Base-by-base conservation (phyloP, 2,329 filamentous ascomycete species). In the Verticillium tricorpus region DNA sequence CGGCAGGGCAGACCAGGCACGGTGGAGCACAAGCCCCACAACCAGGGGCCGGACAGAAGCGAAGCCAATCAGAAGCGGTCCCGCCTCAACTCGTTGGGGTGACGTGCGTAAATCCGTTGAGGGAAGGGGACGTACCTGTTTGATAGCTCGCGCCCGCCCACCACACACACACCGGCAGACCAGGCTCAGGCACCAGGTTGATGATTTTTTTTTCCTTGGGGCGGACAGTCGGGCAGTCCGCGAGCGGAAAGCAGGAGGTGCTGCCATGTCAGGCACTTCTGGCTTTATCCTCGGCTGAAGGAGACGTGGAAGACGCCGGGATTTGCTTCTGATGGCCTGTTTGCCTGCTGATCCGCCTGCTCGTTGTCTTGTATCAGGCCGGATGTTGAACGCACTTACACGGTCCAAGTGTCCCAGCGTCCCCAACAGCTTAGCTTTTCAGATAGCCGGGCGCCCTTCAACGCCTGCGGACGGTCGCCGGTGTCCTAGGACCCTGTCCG, bases 51-150 rank as follows among this genome's bases (percentile, higher is more conserved):
- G n/a, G 45, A 11, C 3, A 25, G 45, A 34, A n/a, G 37, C 40
- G 9, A 37, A 15, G 28, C 58, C 45, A 59, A 59, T 59, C 39
- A 59, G 11, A 35, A 19, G 11, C n/a, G 8, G 28, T 37, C n/a
- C 58, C 40, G 45, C 32, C 58, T 52, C 58, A 55, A 59, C 45
- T 59, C 58, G 58, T 59, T 59, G 58, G 58, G 58, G 58, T 59
- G 45, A 54, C 58, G 50, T 45, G 58, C 39, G 58, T 59, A 35
- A 35, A 52, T 59, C 50, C 58, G 58, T 59, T 59, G 58, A 59
- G 58, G 19, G 54, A 31, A 34, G 54, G 54, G 31, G 32, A 52
- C 45, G 19, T 52, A 22, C 45, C 45, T 22, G 9, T 52, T 17
- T 12, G 45, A 8, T 52, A n/a, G 19, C 12, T 19, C n/a, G 17